Conservation (phyloP, 495 filamentous ascomycete species). For the Podospora bellae-mahoneyi region DNA sequence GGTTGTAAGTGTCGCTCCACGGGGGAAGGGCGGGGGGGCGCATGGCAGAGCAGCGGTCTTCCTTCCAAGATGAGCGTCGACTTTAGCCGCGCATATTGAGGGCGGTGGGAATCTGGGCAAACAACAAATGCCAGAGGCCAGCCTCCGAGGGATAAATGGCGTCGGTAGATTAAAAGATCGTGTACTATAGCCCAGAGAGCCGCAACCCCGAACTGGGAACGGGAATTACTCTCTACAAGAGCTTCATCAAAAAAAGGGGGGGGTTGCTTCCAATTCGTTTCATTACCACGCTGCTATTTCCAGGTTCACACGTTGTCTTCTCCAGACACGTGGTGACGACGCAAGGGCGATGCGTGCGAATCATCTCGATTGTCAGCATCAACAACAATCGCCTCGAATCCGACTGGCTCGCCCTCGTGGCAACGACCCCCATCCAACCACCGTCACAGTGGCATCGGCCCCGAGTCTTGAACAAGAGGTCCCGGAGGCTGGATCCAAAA, state of each 20-base stretch:
- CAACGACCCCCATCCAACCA: background rate
- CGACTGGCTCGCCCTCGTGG: background rate
- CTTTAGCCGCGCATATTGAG: constrained; percentile 35
- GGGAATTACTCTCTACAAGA: constrained; percentile 1
- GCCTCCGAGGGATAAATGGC: constrained; percentile 31
- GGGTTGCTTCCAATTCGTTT: constrained; percentile 6
- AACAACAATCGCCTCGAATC: background rate
- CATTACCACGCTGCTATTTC: constrained; percentile 15
- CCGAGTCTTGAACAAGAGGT: background rate
- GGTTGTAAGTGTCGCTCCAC: background rate
- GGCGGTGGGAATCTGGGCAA: constrained; percentile 15
- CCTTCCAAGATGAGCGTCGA: constrained; percentile 18
- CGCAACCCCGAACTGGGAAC: constrained; percentile 25
- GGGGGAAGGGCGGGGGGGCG: background rate
- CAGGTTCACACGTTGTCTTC: background rate
- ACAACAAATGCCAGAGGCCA: constrained; percentile 16
- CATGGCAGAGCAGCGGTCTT: background rate
- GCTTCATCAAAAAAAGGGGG: background rate
- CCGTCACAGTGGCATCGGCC: constrained; percentile 2
- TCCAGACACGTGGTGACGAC: background rate
- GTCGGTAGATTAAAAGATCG: constrained; percentile 26
- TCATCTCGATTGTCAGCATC: background rate
- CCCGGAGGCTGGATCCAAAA: constrained; percentile 8
- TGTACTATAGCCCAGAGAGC: constrained; percentile 26
- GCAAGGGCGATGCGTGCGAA: background rate